Base-by-base conservation (phyloP, 1,284 basidiomycete species). In the Cerrena zonata region DNA sequence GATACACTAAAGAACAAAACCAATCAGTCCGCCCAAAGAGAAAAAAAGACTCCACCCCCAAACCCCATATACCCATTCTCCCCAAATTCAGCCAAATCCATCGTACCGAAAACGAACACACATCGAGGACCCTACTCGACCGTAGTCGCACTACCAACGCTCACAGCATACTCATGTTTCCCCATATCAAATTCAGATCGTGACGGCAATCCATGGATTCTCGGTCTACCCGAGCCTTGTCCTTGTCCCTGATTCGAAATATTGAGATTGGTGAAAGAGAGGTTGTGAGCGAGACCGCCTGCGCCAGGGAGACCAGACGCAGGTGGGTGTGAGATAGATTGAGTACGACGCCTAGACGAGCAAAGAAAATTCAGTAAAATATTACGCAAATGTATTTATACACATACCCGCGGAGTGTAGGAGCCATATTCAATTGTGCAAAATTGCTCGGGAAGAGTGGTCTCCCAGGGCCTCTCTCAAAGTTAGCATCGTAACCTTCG, bases 361-460 rank as follows among this genome's bases (percentile, higher is more conserved):
- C 49, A 25, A 7, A 25, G 36, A 26, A 11, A 42, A 42, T 21
- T 21, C 21, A 27, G 45, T 25, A 34, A 24, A n/a, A n/a, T n/a
- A n/a, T 19, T 2, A 30, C 34, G 27, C 22, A 21, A 11, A 5
- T 7, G 30, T 5, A 25, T n/a, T n/a, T n/a, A 27, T 4, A 19
- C 21, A 23, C 12, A 56, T 58, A 82, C 82, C 76, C 79, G 19
- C 70, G 66, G 57, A 86, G 65, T 12, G 81, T 83, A 34, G 83
- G 83, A 23, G 73, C 74, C 19, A 73, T 57, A 23, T 78, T 75
- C 53, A 87, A 65, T 50, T 77, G 73, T 37, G 84, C 77, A 65
- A 87, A 87, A 61, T 58, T 65, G 54, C 64, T 66, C 21, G 80
- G 82, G 65, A 87, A 87, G 11, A 86, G 65, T 7, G 85, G 84